A percentile compares a stretch with the other conserved stretches of the same genome.
phyloP scores from a whole-genome alignment of 495 filamentous ascomycete genomes.

The Tuber microsphaerosporum region DNA sequence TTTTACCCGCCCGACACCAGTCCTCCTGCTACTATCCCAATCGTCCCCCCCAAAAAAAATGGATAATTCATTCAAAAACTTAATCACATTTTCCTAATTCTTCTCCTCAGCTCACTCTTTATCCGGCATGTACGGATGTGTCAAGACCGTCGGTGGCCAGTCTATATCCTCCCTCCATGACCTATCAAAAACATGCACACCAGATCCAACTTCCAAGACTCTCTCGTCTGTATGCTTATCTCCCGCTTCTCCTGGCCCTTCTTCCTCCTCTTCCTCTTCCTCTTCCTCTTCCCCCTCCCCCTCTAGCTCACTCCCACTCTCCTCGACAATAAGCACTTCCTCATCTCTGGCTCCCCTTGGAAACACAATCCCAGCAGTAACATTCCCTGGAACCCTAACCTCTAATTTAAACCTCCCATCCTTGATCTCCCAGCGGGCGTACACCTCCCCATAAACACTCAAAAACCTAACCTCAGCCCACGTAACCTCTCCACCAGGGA shows the following conservation, averaged over 20 bases:
- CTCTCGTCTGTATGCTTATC: background rate
- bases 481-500: conserved; percentile 41
- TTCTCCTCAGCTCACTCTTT: background rate
- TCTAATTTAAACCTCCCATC: conserved; percentile 34
- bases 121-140: background rate
- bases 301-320: background rate
- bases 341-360: background rate
- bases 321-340: background rate
- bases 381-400: conserved; percentile 8
- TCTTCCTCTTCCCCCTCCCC: background rate
- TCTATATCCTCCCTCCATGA: background rate
- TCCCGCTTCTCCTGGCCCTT: background rate
- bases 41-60: background rate
- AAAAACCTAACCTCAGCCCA: conserved; percentile 40
- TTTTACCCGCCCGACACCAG: background rate
- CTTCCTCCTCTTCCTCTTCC: background rate
- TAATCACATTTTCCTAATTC: background rate
- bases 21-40: background rate
- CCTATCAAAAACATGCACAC: background rate
- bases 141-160: background rate
- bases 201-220: background rate
- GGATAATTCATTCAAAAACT: background rate
- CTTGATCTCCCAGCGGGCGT: conserved; percentile 32
- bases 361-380: background rate
- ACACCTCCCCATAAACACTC: conserved; percentile 37